A percentile compares a stretch with the other conserved stretches of the same genome.
phyloP scores from a whole-genome alignment of 306 rosid genomes.

The Oemleria cerasiformis region DNA sequence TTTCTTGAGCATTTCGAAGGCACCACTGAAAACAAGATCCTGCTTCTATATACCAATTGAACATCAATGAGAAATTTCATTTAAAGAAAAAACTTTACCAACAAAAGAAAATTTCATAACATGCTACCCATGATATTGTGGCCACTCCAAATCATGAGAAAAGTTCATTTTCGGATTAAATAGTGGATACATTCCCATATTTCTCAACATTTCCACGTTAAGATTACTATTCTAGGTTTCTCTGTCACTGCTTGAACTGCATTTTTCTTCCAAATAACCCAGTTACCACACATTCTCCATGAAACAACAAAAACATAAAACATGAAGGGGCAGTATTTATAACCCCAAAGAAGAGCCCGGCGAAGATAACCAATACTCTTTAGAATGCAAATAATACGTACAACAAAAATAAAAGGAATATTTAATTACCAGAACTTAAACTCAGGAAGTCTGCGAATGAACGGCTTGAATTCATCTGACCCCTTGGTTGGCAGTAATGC shows the following conservation, averaged over 20 bases:
- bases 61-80: neutral
- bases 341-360: too few species aligned
- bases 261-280: neutral
- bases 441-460: slow-evolving; percentile 74
- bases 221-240: too few species aligned
- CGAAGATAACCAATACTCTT: neutral
- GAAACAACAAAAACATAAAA: slow-evolving; percentile 1
- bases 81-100: neutral
- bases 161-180: too few species aligned
- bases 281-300: too few species aligned
- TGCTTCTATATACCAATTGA: neutral
- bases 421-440: slow-evolving; percentile 63
- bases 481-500: slow-evolving; percentile 60
- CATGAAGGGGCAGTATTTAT: too few species aligned
- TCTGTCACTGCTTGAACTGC: neutral
- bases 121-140: neutral
- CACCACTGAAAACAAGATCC: neutral
- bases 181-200: too few species aligned
- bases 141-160: too few species aligned
- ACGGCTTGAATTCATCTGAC: slow-evolving; percentile 67
- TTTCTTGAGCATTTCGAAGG: neutral
- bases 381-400: neutral
- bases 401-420: slow-evolving; percentile 46
- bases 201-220: too few species aligned
- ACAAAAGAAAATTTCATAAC: neutral